Percentiles rank a stretch among this genome's conserved stretches.
phyloP scores from a whole-genome alignment of 2,329 filamentous ascomycete genomes.

The Cladosporium sphaerospermum region DNA sequence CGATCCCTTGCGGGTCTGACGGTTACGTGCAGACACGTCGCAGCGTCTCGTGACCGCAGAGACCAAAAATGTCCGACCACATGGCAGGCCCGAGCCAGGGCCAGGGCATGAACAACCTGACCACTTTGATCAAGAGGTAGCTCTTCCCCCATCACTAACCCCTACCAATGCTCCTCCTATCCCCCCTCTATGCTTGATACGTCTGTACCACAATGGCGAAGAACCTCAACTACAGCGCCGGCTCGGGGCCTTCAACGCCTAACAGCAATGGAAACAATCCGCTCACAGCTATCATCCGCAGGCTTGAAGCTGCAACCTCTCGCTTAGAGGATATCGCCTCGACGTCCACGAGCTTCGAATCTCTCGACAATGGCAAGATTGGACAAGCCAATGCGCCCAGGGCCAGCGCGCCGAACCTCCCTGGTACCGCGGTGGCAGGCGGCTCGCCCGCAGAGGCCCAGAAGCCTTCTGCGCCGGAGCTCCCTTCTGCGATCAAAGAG shows the following conservation, averaged over 20 bases:
- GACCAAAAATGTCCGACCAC: slow-evolving; percentile 8
- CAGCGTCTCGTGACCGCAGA: slow-evolving; percentile 4
- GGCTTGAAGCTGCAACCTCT: slow-evolving; percentile 94
- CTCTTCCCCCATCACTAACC: slow-evolving; percentile 11
- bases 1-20: slow-evolving; percentile 1
- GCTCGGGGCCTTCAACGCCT: slow-evolving; percentile 13
- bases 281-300: slow-evolving; percentile 50
- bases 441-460: neutral
- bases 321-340: slow-evolving; percentile 93
- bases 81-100: neutral
- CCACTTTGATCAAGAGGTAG: slow-evolving; percentile 95
- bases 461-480: slow-evolving; percentile 36
- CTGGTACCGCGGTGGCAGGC: slow-evolving; percentile 5
- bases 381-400: slow-evolving; percentile 32
- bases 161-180: neutral
- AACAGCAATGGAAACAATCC: slow-evolving; percentile 27
- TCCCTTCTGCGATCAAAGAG: slow-evolving; percentile 76
- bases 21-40: slow-evolving; percentile 7
- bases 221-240: slow-evolving; percentile 15
- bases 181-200: neutral
- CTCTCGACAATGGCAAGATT: slow-evolving; percentile 27
- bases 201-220: slow-evolving; percentile 7
- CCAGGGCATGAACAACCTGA: slow-evolving; percentile 85
- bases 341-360: slow-evolving; percentile 38
- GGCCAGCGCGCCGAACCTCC: slow-evolving; percentile 24